phyloP scores from a whole-genome alignment of 2,329 filamentous ascomycete genomes.

The Didymella pinodella region DNA sequence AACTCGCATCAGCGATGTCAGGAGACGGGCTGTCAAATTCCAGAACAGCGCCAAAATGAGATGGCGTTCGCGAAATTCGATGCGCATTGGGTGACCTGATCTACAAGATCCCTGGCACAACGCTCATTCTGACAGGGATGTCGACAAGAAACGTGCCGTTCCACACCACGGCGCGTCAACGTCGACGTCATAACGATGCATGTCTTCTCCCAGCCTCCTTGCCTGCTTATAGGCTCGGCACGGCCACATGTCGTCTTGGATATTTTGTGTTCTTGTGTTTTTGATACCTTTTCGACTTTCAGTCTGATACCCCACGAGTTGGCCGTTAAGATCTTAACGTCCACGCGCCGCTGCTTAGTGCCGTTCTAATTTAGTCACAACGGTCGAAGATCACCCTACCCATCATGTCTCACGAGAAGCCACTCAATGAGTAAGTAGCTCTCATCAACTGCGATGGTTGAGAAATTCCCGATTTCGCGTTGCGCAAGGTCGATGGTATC shows the following conservation, averaged over 20 bases:
- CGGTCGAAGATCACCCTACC: conserved; percentile 21
- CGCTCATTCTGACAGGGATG: conserved; percentile 37
- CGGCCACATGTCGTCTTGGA: conserved; percentile 31
- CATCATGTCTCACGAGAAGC: conserved; percentile 45
- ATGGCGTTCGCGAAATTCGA: conserved; percentile 28
- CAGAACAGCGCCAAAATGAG: conserved; percentile 25
- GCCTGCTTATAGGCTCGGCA: conserved; percentile 35
- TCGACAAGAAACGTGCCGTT: conserved; percentile 34
- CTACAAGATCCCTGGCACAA: conserved; percentile 36
- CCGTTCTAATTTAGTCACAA: conserved; percentile 30
- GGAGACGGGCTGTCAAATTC: conserved; percentile 10
- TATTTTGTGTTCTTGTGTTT: conserved; percentile 14
- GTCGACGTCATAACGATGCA: conserved; percentile 42
- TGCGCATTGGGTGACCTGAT: conserved; percentile 41
- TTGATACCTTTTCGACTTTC: conserved; percentile 12
- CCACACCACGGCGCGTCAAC: conserved; percentile 36
- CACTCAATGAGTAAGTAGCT: conserved; percentile 46
- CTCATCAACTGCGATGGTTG: background rate
- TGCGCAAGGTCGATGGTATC: background rate
- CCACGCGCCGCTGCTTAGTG: conserved; percentile 20
- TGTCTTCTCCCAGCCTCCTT: conserved; percentile 36
- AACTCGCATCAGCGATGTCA: conserved; percentile 17
- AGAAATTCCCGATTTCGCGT: background rate
- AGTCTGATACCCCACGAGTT: conserved; percentile 16
- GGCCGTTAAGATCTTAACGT: conserved; percentile 23